These are phyloP conservation scores for Peziza echinospora DNA, from an alignment of 495 filamentous ascomycete genomes.

Conservation along the genomic window DNA sequence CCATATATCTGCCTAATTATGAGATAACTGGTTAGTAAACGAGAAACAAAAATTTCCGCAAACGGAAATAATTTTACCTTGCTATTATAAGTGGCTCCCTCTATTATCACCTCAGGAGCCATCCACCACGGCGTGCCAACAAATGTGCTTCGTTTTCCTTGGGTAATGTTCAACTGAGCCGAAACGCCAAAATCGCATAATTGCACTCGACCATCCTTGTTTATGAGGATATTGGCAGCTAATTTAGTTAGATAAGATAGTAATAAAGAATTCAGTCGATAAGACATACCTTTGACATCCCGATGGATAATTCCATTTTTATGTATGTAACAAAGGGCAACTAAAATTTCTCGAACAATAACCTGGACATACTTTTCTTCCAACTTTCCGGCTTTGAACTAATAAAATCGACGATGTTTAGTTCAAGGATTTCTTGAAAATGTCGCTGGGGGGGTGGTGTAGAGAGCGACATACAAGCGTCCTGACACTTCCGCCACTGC, in stretches of 20 bases:
- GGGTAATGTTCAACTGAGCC: conserved; percentile 58
- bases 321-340: conserved; percentile 70
- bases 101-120: conserved; percentile 62
- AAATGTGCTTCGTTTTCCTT: conserved; percentile 76
- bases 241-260: too few species aligned
- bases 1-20: conserved; percentile 65
- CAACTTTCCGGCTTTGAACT: conserved; percentile 45
- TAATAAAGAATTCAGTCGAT: neutral
- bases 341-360: conserved; percentile 68
- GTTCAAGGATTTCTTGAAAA: too few species aligned
- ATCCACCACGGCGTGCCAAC: conserved; percentile 95
- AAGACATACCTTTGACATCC: conserved; percentile 62
- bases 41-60: neutral
- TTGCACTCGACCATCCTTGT: conserved; percentile 67
- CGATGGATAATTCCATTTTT: conserved; percentile 84
- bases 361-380: conserved; percentile 81
- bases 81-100: conserved; percentile 32
- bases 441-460: neutral
- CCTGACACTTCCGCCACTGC: conserved; percentile 82
- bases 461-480: conserved; percentile 42
- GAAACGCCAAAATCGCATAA: conserved; percentile 94
- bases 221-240: conserved; percentile 78
- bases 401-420: too few species aligned
- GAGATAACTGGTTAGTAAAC: neutral
- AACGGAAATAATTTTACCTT: too few species aligned